A percentile compares a stretch with the other conserved stretches of the same genome.
phyloP scores from a whole-genome alignment of 306 rosid species.

The Prunus dulcis region DNA sequence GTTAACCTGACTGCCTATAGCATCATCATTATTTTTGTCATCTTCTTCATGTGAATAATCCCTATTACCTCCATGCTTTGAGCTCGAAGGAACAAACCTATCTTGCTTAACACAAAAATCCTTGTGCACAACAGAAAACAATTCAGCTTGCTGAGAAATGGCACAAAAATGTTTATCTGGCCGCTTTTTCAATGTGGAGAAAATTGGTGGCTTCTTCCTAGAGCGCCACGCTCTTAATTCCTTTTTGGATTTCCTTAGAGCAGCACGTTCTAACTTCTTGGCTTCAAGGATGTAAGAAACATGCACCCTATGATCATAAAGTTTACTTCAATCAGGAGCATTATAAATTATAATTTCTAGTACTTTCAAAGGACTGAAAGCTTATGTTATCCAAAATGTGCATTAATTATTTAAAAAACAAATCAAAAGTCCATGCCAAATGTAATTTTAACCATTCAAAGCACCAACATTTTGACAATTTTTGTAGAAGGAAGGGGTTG shows the following conservation, averaged over 20 bases:
- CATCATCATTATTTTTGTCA: slow-evolving; percentile 34
- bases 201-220: slow-evolving; percentile 34
- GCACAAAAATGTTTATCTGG: slow-evolving; percentile 69
- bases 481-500: neutral
- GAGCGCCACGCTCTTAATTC: neutral
- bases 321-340: slow-evolving; percentile 15
- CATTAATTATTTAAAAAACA: neutral
- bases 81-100: slow-evolving; percentile 41
- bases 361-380: neutral
- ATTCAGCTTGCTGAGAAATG: slow-evolving; percentile 73
- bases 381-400: neutral
- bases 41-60: slow-evolving; percentile 11
- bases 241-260: slow-evolving; percentile 23
- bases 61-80: slow-evolving; percentile 47
- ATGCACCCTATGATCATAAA: slow-evolving; percentile 43
- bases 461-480: neutral
- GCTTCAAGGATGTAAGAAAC: slow-evolving; percentile 49
- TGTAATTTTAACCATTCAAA: neutral
- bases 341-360: neutral
- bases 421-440: neutral
- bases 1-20: slow-evolving; percentile 21
- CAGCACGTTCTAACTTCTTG: slow-evolving; percentile 37
- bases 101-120: slow-evolving; percentile 58
- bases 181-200: slow-evolving; percentile 45
- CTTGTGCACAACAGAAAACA: slow-evolving; percentile 55